Percentiles rank a stretch among this genome's conserved stretches.
These are phyloP conservation scores for Rutidosis leptorrhynchoides DNA, from an alignment of 129 eudicot genomes.

Conservation along the genomic window DNA sequence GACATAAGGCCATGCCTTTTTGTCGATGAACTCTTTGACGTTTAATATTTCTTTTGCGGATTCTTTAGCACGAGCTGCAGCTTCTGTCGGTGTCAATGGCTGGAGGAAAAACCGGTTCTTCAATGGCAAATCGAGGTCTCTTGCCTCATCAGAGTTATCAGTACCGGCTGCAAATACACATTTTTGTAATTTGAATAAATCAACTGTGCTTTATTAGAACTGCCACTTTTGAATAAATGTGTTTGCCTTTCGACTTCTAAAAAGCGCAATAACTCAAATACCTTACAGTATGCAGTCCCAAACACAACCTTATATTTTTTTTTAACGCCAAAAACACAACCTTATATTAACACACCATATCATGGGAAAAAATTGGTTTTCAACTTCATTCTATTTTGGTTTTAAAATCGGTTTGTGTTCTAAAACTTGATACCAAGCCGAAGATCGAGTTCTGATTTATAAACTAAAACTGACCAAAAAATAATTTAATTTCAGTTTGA, in stretches of 20 bases:
- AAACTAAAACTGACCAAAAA: too few species aligned
- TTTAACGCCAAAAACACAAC: too few species aligned
- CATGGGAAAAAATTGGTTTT: too few species aligned
- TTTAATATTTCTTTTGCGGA: constrained; percentile 87
- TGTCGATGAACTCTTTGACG: constrained; percentile 65
- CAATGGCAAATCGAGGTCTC: constrained; percentile 64
- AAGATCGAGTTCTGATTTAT: too few species aligned
- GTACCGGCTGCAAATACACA: constrained; percentile 77
- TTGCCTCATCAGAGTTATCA: constrained; percentile 82
- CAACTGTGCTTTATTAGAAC: background rate
- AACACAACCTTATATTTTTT: too few species aligned
- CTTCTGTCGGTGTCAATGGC: constrained; percentile 67
- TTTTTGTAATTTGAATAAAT: background rate
- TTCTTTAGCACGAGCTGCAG: constrained; percentile 75
- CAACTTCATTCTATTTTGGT: too few species aligned
- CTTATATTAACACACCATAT: too few species aligned
- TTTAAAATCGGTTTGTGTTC: too few species aligned
- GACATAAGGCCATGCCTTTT: constrained; percentile 98
- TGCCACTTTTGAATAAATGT: background rate
- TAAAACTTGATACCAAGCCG: too few species aligned
- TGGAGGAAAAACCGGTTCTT: constrained; percentile 75
- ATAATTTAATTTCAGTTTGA: too few species aligned
- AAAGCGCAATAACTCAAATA: background rate
- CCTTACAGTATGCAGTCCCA: background rate
- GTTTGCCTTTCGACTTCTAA: background rate